Percentiles rank a stretch among this genome's conserved stretches.
Conservation (phyloP, 2,329 filamentous ascomycete species). For the Orbilia javanica region DNA sequence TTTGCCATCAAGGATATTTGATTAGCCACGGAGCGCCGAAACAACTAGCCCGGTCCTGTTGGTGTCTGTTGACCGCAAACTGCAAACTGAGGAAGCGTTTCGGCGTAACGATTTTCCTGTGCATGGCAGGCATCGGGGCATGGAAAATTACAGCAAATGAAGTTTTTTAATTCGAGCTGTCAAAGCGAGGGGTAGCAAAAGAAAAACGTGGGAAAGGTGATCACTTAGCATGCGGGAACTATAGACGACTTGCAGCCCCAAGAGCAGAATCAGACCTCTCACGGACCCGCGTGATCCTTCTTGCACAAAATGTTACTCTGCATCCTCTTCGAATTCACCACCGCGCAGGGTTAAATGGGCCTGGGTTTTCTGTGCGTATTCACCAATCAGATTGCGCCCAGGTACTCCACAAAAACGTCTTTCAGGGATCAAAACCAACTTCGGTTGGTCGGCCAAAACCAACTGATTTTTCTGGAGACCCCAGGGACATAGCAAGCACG, state of each 20-base stretch:
- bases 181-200: conserved; percentile 35
- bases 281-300: conserved; percentile 45
- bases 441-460: conserved; percentile 50
- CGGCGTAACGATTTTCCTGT: conserved; percentile 58
- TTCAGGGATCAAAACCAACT: conserved; percentile 44
- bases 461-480: conserved; percentile 39
- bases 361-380: conserved; percentile 12
- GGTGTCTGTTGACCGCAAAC: neutral
- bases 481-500: conserved; percentile 47
- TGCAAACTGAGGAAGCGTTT: conserved; percentile 18
- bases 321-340: neutral
- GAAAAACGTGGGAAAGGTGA: conserved; percentile 42
- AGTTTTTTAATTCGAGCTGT: conserved; percentile 28
- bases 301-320: conserved; percentile 38
- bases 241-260: conserved; percentile 21
- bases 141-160: conserved; percentile 46
- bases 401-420: conserved; percentile 53
- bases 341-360: conserved; percentile 23
- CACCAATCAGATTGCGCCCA: conserved; percentile 42
- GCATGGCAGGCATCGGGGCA: conserved; percentile 28
- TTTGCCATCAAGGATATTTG: conserved; percentile 23
- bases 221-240: conserved; percentile 43
- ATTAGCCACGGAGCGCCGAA: conserved; percentile 56
- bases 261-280: conserved; percentile 26
- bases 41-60: conserved; percentile 32